Conservation (phyloP, 2,329 filamentous ascomycete genomes). For the Fusarium nurragi region DNA sequence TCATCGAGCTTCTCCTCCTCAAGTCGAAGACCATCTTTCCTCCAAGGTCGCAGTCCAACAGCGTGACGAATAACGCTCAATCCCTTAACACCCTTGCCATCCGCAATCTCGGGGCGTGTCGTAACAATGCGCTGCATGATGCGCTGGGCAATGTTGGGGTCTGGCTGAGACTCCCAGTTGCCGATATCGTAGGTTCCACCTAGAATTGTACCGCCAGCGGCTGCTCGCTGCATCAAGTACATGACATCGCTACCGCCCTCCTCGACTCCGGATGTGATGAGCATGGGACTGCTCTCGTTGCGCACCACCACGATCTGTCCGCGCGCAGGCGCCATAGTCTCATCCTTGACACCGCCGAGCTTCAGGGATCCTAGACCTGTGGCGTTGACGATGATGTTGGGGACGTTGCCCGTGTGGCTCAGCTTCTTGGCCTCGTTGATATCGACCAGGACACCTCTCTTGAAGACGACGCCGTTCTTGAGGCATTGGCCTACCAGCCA, state of each 20-base stretch:
- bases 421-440: slow-evolving; percentile 71
- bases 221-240: slow-evolving; percentile 86
- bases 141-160: slow-evolving; percentile 79
- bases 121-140: slow-evolving; percentile 84
- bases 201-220: slow-evolving; percentile 82
- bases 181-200: slow-evolving; percentile 86
- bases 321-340: slow-evolving; percentile 75
- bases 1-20: slow-evolving; percentile 66
- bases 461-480: slow-evolving; percentile 74
- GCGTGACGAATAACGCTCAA: slow-evolving; percentile 82
- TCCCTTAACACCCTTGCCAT: slow-evolving; percentile 74
- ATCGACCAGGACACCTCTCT: slow-evolving; percentile 72
- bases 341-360: slow-evolving; percentile 84
- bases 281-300: slow-evolving; percentile 79
- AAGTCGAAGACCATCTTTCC: slow-evolving; percentile 77
- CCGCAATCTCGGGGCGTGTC: slow-evolving; percentile 70
- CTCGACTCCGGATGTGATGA: slow-evolving; percentile 74
- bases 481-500: slow-evolving; percentile 86
- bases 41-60: slow-evolving; percentile 81
- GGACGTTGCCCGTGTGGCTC: slow-evolving; percentile 63
- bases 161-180: slow-evolving; percentile 81
- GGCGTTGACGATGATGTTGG: slow-evolving; percentile 82
- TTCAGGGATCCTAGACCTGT: slow-evolving; percentile 79
- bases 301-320: slow-evolving; percentile 87
- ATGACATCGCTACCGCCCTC: slow-evolving; percentile 76